Base-by-base conservation (phyloP, 148 eudicot genomes). In the Vaccinium vitisidaea region DNA sequence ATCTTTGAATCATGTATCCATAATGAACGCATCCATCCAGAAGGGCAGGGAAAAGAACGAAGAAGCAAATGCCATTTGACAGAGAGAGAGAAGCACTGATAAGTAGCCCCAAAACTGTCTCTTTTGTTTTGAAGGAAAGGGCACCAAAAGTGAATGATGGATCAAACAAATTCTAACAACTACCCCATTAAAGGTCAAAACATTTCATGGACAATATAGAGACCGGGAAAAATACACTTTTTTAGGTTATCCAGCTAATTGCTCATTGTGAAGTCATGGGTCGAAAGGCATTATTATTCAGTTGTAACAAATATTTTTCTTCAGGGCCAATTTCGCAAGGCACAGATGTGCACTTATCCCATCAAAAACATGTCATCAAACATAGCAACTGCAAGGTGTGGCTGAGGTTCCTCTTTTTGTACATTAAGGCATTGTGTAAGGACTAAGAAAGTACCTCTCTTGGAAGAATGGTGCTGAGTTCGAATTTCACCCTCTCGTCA, bases 401-500 rank as follows among this genome's bases (percentile, higher is more conserved):
- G 71, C 30, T 65, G 30, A 49, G 36, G 9, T 77, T 32, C 63
- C 63, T 48, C 39, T n/a, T 79, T 55, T 15, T 54, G 56, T 52
- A 30, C 25, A 23, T 16, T 77, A 21, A 71, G 25, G 14, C 32
- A 49, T 49, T 21, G 81, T 23, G 18, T 5, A 36, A 15, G 27
- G 53, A 25, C 4, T 48, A 54, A 56, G 18, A 82, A 19, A 79
- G 84, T 89, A 94, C 99, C 99, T 92, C 94, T 85, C 95, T 92
- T 13, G 92, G 83, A 82, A 92, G 53, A 84, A 96, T 93, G 63
- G 99, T 96, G 91, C 93, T 92, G 76, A 94, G 88, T 87, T 96
- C 99, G 81, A 96, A 96, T 87, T 92, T 94, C 83, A 96, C 75
- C 63, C 99, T 90, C 3, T 91, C 97, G 88, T 96, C 99, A 75